Evolutionary conservation across 139 green algal species (phyloP).

Genomic region (Chlorella sp.): DNA sequence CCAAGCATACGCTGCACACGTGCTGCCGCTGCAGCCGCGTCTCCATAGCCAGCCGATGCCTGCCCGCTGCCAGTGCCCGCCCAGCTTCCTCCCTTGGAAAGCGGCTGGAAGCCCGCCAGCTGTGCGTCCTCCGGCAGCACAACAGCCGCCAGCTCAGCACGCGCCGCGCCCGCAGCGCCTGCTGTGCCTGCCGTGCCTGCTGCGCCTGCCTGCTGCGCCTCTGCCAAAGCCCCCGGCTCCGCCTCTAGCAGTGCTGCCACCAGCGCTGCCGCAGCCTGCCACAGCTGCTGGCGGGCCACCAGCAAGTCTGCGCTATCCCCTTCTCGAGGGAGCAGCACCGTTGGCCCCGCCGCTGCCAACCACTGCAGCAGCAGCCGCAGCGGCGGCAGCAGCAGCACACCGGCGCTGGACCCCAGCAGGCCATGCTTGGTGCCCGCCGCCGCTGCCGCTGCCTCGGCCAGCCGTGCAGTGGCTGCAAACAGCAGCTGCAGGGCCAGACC

Average conservation of each 20-base stretch:
- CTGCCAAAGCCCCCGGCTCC: neutral
- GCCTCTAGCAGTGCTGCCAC: neutral
- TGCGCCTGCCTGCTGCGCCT: neutral
- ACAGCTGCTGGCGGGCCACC: slow-evolving; percentile 3
- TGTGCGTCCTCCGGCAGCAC: slow-evolving; percentile 1
- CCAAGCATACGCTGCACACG: slow-evolving; percentile 1
- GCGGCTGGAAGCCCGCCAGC: neutral
- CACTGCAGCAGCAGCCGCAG: slow-evolving; percentile 24
- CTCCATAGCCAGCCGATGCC: neutral
- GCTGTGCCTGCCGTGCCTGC: neutral
- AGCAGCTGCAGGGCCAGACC: slow-evolving; percentile 1
- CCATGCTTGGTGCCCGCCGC: neutral
- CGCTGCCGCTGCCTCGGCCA: neutral
- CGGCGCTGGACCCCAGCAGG: neutral
- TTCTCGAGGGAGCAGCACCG: neutral
- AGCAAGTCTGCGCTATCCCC: neutral
- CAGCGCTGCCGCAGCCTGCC: neutral
- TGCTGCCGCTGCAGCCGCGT: neutral
- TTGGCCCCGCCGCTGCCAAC: neutral
- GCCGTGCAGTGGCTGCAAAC: neutral
- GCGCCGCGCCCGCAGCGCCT: neutral
- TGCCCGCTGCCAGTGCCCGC: neutral
- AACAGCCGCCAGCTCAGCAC: neutral
- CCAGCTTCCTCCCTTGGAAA: neutral
- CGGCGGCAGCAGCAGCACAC: slow-evolving; percentile 31